phyloP scores from a whole-genome alignment of 2,329 filamentous ascomycete species.

The Colletotrichum truncatum region DNA sequence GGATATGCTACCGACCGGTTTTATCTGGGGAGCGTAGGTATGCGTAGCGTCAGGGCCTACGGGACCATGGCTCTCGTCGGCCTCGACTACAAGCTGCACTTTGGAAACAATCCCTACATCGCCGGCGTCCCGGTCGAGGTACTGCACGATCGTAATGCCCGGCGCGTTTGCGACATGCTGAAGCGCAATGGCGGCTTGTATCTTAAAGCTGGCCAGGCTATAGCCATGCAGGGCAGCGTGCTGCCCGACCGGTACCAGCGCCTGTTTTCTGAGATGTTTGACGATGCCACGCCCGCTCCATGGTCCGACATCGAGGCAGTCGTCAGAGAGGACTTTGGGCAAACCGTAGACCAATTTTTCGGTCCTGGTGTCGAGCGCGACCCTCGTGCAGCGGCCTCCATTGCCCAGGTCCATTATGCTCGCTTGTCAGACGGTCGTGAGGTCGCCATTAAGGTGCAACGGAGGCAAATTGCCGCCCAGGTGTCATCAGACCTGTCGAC shows the following conservation, averaged over 20 bases:
- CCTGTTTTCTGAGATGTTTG: slow-evolving; percentile 76
- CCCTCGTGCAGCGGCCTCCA: slow-evolving; percentile 65
- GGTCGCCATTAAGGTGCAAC: slow-evolving; percentile 76
- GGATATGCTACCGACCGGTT: background rate
- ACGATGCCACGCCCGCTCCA: slow-evolving; percentile 74
- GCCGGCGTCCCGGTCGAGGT: slow-evolving; percentile 39
- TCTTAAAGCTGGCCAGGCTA: slow-evolving; percentile 76
- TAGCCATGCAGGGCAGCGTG: slow-evolving; percentile 76
- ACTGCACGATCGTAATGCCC: slow-evolving; percentile 69
- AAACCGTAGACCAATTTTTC: slow-evolving; percentile 71
- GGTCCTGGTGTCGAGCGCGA: slow-evolving; percentile 38
- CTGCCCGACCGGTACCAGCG: slow-evolving; percentile 74
- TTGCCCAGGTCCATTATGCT: slow-evolving; percentile 77
- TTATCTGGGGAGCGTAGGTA: slow-evolving; percentile 32
- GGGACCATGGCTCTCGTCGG: slow-evolving; percentile 50
- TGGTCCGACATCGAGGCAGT: slow-evolving; percentile 72
- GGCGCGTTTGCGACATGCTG: slow-evolving; percentile 70
- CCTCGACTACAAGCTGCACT: slow-evolving; percentile 77
- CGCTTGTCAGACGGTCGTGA: slow-evolving; percentile 66
- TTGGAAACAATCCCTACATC: slow-evolving; percentile 57
- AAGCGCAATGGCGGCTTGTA: slow-evolving; percentile 74
- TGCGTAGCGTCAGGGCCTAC: slow-evolving; percentile 20
- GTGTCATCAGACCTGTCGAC: slow-evolving; percentile 76
- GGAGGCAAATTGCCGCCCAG: slow-evolving; percentile 72
- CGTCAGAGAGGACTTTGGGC: slow-evolving; percentile 68